Conservation (phyloP, 495 filamentous ascomycete genomes). For the Daldinia decipiens region DNA sequence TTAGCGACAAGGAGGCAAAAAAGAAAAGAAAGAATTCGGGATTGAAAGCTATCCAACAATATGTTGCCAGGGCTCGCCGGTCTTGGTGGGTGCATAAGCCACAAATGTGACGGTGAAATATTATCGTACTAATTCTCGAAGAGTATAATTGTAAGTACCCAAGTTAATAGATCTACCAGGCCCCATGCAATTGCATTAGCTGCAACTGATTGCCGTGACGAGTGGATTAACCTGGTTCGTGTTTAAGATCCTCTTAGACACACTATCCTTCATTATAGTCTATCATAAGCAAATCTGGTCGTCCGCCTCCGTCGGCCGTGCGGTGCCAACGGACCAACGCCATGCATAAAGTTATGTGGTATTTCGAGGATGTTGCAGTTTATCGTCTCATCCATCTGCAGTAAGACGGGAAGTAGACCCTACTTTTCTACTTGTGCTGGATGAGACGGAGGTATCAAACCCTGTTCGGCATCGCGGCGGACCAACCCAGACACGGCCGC, state of each 20-base stretch:
- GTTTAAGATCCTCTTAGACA: not conserved
- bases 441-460: not conserved
- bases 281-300: conserved; percentile 3
- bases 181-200: not conserved
- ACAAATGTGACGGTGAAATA: no score
- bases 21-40: no score
- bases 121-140: not conserved
- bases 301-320: conserved; percentile 4
- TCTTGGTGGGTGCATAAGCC: no score
- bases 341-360: not conserved
- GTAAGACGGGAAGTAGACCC: not conserved
- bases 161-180: not conserved
- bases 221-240: not conserved
- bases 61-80: no score
- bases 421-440: not conserved
- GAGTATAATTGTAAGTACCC: not conserved
- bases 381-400: not conserved
- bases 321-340: not conserved
- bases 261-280: not conserved
- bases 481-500: not conserved
- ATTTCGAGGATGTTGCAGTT: not conserved
- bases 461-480: not conserved
- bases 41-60: no score
- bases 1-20: no score
- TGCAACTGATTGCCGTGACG: not conserved